A percentile compares a stretch with the other conserved stretches of the same genome.
phyloP scores from a whole-genome alignment of 176 grass and related monocot genomes.

The Musa troglodytarum region DNA sequence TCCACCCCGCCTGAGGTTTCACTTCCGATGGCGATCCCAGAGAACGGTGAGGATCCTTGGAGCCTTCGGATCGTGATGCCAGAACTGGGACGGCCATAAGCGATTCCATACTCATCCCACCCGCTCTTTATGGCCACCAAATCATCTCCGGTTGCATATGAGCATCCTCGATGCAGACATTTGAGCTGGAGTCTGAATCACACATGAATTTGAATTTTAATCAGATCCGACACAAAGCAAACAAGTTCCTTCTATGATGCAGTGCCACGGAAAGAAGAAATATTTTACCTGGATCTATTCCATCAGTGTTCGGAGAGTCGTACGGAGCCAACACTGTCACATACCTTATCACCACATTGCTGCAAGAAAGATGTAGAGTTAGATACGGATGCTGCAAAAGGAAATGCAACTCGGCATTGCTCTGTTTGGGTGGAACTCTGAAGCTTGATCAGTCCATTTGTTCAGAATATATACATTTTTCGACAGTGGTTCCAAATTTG shows the following conservation, averaged over 20 bases:
- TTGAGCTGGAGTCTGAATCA: slow-evolving; percentile 43
- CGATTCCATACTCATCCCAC: slow-evolving; percentile 21
- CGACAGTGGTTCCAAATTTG: too few relatives aligned
- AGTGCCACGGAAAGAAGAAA: too few relatives aligned
- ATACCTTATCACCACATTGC: slow-evolving; percentile 60
- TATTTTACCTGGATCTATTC: slow-evolving; percentile 62
- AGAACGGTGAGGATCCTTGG: slow-evolving; percentile 7
- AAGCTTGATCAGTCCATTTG: neutral
- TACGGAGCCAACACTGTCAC: slow-evolving; percentile 57
- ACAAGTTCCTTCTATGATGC: neutral
- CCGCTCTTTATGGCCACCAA: slow-evolving; percentile 21
- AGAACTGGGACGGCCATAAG: slow-evolving; percentile 11
- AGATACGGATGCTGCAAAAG: neutral
- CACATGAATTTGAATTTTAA: neutral
- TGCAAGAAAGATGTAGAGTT: slow-evolving; percentile 34
- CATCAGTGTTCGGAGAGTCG: slow-evolving; percentile 84
- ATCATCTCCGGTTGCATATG: slow-evolving; percentile 18
- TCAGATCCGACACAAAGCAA: neutral
- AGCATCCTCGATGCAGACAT: slow-evolving; percentile 19
- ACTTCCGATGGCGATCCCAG: slow-evolving; percentile 9
- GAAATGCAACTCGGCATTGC: neutral
- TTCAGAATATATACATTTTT: neutral
- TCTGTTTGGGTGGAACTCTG: too few relatives aligned
- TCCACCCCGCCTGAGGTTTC: slow-evolving; percentile 17
- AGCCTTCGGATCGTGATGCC: slow-evolving; percentile 15